phyloP scores from a whole-genome alignment of 2,329 filamentous ascomycete genomes.

The Fusarium proliferatum region DNA sequence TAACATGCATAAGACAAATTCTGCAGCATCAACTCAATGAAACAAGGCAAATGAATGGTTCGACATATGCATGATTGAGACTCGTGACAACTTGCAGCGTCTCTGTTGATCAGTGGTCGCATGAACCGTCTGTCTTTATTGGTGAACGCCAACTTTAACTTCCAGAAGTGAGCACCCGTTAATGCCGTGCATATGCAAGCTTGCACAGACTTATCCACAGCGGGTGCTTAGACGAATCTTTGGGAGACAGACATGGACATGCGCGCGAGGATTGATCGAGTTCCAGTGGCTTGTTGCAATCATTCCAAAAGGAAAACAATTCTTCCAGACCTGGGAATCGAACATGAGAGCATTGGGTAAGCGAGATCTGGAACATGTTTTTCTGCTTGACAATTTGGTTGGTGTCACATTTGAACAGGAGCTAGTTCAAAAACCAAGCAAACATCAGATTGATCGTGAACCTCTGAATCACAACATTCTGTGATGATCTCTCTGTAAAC shows the following conservation, averaged over 20 bases:
- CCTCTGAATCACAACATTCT: background rate
- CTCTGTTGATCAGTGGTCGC: conserved; percentile 3
- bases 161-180: background rate
- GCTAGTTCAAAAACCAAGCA: accelerated
- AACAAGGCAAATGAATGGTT: conserved; percentile 1
- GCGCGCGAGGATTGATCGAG: background rate
- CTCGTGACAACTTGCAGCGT: background rate
- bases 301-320: background rate
- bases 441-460: too few relatives aligned
- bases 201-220: conserved; percentile 2
- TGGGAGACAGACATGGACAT: background rate
- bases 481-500: background rate
- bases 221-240: background rate
- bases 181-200: conserved; percentile 5
- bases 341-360: background rate
- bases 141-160: background rate
- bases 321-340: background rate
- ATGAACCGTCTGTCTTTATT: background rate
- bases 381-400: background rate
- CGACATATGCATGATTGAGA: background rate
- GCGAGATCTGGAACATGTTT: accelerated
- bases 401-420: accelerated
- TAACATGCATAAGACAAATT: background rate
- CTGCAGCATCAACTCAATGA: background rate
- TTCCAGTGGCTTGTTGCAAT: background rate